These are phyloP conservation scores for Zymoseptoria crescenta DNA, from an alignment of 2,329 filamentous ascomycete species.

Conservation along the genomic window DNA sequence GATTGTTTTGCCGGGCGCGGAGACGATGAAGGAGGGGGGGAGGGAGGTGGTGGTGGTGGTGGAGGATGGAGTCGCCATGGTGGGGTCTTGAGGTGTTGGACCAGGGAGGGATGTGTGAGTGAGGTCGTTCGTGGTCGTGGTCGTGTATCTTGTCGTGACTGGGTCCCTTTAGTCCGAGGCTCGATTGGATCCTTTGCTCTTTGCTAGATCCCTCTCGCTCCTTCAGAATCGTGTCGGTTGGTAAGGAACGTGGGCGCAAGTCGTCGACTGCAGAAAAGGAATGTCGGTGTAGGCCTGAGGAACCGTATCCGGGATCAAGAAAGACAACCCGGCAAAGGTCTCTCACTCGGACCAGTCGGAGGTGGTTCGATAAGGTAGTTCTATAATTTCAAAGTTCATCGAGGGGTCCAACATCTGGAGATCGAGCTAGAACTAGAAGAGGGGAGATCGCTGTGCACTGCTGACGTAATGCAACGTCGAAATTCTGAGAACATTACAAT, in stretches of 20 bases:
- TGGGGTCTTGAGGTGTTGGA: too few species aligned
- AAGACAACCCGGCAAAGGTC: neutral
- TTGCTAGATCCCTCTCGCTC: neutral
- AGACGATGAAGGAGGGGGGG: constrained; percentile 93
- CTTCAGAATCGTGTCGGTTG: neutral
- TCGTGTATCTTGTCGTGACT: neutral
- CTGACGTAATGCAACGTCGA: too few species aligned
- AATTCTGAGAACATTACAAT: too few species aligned
- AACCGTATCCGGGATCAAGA: neutral
- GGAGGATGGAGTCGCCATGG: neutral
- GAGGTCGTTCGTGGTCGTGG: neutral
- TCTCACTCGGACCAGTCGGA: neutral
- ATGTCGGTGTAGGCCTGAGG: neutral
- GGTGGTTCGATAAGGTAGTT: neutral
- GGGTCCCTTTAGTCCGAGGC: neutral
- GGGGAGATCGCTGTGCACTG: too few species aligned
- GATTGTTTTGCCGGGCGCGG: constrained; percentile 95
- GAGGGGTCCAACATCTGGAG: too few species aligned
- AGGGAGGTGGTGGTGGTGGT: constrained; percentile 44
- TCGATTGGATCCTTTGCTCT: neutral
- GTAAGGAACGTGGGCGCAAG: neutral
- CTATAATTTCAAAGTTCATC: neutral
- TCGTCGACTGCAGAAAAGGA: neutral
- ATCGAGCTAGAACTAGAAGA: too few species aligned
- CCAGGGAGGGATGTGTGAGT: neutral